A percentile compares a stretch with the other conserved stretches of the same genome.
Conservation (phyloP, 2,329 filamentous ascomycete species). For the Cladophialophora immunda region DNA sequence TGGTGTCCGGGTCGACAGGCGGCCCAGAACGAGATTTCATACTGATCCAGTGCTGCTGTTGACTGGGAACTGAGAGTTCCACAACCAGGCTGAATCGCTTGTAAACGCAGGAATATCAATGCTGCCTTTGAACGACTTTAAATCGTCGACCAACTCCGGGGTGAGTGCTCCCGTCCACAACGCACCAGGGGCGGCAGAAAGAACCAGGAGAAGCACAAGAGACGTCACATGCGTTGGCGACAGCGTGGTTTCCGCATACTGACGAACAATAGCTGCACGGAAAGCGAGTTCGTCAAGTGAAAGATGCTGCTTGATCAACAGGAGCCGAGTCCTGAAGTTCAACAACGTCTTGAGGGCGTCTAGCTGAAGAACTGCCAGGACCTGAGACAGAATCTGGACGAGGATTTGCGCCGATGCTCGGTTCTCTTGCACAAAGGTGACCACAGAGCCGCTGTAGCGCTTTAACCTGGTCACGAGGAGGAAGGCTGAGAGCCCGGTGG, state of each 20-base stretch:
- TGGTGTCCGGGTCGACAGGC: neutral
- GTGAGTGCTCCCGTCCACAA: neutral
- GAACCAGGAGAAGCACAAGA: constrained; percentile 2
- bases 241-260: neutral
- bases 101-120: constrained; percentile 3
- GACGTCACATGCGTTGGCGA: neutral
- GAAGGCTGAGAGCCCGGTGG: neutral
- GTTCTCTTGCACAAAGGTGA: neutral
- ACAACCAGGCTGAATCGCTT: neutral
- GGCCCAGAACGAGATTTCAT: neutral
- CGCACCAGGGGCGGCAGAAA: neutral
- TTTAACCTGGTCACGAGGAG: neutral
- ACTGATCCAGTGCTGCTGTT: neutral
- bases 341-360: neutral
- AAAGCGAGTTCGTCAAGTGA: neutral
- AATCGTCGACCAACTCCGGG: neutral
- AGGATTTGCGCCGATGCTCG: neutral
- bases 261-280: neutral
- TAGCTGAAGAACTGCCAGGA: neutral
- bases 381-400: constrained; percentile 1
- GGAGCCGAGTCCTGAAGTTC: neutral
- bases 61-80: neutral
- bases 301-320: neutral
- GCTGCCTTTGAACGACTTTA: neutral
- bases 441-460: neutral